These are phyloP conservation scores for Neurospora hispaniola DNA, from an alignment of 495 filamentous ascomycete species.

Conservation along the genomic window DNA sequence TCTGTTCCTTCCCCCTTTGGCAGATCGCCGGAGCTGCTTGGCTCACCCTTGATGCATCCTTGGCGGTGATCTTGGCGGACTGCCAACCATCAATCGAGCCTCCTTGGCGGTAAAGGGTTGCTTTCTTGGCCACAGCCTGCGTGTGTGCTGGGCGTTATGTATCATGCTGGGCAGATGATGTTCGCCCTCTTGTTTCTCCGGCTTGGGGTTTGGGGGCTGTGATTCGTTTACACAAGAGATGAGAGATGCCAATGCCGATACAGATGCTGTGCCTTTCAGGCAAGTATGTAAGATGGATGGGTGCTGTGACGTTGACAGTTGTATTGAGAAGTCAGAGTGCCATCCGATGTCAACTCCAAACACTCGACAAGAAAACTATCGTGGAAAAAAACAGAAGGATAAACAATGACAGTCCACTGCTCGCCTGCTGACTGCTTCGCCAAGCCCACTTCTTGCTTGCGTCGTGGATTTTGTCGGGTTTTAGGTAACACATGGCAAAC, in stretches of 20 bases:
- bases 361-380: not conserved
- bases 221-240: not conserved
- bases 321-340: not conserved
- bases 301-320: not conserved
- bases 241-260: not conserved
- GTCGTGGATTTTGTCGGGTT: not conserved
- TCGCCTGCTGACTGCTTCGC: not conserved
- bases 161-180: not conserved
- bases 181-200: not conserved
- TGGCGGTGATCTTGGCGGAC: not conserved
- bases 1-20: not conserved
- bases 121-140: not conserved
- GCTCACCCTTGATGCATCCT: not conserved
- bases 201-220: not conserved
- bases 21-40: not conserved
- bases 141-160: not conserved
- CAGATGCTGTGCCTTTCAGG: not conserved
- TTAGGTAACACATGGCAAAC: not conserved
- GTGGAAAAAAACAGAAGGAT: not conserved
- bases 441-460: not conserved
- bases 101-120: not conserved
- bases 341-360: not conserved
- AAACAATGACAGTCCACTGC: too few relatives aligned
- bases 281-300: not conserved
- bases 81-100: not conserved